phyloP scores from a whole-genome alignment of 2,329 filamentous ascomycete species.

The Aureobasidium lini region DNA sequence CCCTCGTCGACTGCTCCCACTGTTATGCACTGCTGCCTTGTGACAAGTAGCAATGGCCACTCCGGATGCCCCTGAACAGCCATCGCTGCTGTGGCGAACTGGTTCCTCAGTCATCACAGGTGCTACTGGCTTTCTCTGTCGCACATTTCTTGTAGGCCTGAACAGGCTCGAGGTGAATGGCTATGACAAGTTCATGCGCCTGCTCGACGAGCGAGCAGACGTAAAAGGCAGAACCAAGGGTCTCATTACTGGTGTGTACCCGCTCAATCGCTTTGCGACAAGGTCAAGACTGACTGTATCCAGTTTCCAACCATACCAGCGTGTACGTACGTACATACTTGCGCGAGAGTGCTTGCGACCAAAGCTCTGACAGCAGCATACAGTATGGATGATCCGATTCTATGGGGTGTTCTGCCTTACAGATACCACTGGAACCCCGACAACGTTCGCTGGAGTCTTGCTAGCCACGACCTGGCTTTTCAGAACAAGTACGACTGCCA shows the following conservation, averaged over 20 bases:
- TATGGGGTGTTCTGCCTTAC: conserved; percentile 83
- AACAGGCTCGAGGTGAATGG: conserved; percentile 72
- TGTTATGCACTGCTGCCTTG: background rate
- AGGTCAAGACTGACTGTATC: background rate
- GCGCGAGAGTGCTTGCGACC: background rate
- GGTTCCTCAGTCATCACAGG: conserved; percentile 70
- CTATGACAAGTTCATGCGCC: conserved; percentile 63
- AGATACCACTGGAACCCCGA: conserved; percentile 62
- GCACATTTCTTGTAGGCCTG: conserved; percentile 66
- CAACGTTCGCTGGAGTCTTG: conserved; percentile 81
- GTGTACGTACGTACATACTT: conserved; percentile 58
- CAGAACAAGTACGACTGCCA: conserved; percentile 59
- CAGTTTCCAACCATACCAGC: conserved; percentile 82
- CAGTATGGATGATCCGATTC: conserved; percentile 86
- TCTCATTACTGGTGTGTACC: conserved; percentile 65
- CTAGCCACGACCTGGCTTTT: conserved; percentile 93
- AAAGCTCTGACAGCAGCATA: conserved; percentile 13
- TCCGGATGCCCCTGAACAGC: conserved; percentile 35
- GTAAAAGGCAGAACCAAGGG: conserved; percentile 61
- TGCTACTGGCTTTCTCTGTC: conserved; percentile 60
- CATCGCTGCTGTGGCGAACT: conserved; percentile 61
- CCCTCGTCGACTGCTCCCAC: background rate
- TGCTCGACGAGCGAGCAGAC: conserved; percentile 67
- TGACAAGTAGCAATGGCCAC: background rate
- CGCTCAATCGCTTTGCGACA: background rate